Conservation (phyloP, 2,329 filamentous ascomycete species). For the Sclerotinia sclerotiorum region DNA sequence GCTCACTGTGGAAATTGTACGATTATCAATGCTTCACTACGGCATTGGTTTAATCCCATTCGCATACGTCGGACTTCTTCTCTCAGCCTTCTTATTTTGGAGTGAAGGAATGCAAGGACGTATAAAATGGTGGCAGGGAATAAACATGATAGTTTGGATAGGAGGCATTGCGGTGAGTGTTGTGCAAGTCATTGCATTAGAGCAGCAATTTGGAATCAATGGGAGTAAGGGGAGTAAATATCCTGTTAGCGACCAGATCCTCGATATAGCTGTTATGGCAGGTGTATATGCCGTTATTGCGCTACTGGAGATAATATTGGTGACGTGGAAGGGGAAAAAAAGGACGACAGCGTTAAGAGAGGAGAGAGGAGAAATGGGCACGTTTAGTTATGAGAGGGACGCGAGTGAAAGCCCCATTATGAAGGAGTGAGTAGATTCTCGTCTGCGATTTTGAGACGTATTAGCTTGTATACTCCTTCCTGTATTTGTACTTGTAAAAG, state of each 20-base stretch:
- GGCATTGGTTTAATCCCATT: slow-evolving; percentile 42
- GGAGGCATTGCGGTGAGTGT: slow-evolving; percentile 36
- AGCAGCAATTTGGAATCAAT: slow-evolving; percentile 35
- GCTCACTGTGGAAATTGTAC: slow-evolving; percentile 41
- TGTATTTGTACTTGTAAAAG: background rate
- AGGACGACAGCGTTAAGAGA: slow-evolving; percentile 3
- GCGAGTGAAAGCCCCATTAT: slow-evolving; percentile 7
- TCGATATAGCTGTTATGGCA: slow-evolving; percentile 41
- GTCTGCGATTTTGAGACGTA: background rate
- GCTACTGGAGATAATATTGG: slow-evolving; percentile 36
- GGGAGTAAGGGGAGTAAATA: slow-evolving; percentile 39
- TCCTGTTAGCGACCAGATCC: slow-evolving; percentile 40
- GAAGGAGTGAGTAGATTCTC: background rate
- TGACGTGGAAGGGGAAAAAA: slow-evolving; percentile 30
- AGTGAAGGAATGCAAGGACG: slow-evolving; percentile 32
- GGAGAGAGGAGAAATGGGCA: slow-evolving; percentile 15
- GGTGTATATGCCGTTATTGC: slow-evolving; percentile 40
- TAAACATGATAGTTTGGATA: slow-evolving; percentile 39
- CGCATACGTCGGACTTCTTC: slow-evolving; percentile 38
- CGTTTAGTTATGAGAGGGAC: slow-evolving; percentile 2
- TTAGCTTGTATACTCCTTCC: background rate
- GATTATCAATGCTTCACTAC: slow-evolving; percentile 38
- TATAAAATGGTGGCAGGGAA: slow-evolving; percentile 34
- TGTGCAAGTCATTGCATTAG: slow-evolving; percentile 39
- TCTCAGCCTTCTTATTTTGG: slow-evolving; percentile 34